Evolutionary conservation across 257 asterid genomes (phyloP).

Genomic region (Penstemon eatonii): DNA sequence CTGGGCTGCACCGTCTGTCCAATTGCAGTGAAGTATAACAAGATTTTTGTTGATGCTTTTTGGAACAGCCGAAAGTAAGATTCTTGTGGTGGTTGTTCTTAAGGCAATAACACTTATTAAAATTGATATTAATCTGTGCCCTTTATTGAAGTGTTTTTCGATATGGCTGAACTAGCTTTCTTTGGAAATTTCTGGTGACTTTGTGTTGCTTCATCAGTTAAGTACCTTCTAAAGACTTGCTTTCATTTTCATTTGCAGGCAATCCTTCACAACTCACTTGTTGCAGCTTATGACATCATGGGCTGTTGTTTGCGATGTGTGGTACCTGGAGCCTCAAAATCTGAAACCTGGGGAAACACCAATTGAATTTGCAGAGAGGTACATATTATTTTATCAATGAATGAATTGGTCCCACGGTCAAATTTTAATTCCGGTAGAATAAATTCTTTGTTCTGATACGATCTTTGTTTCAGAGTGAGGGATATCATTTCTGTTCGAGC

Average conservation of each 20-base stretch:
- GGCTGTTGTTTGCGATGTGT: slow-evolving; percentile 99
- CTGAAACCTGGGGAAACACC: slow-evolving; percentile 84
- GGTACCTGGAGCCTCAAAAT: slow-evolving; percentile 98
- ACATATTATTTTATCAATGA: background rate
- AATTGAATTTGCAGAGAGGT: slow-evolving; percentile 99
- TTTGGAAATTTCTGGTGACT: too few species aligned
- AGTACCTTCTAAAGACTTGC: background rate
- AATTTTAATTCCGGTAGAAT: too few species aligned
- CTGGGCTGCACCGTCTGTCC: slow-evolving; percentile 97
- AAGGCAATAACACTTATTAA: too few species aligned
- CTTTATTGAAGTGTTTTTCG: too few species aligned
- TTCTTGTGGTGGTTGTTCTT: background rate
- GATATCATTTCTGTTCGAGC: slow-evolving; percentile 91
- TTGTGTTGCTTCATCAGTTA: too few species aligned
- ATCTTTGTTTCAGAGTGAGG: slow-evolving; percentile 64
- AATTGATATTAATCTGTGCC: too few species aligned
- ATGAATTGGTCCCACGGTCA: too few species aligned
- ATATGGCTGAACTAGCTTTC: too few species aligned
- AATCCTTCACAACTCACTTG: slow-evolving; percentile 88
- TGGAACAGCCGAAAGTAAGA: slow-evolving; percentile 93
- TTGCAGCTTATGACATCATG: slow-evolving; percentile 99
- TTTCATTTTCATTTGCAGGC: slow-evolving; percentile 49
- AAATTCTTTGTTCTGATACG: background rate
- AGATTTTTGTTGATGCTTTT: slow-evolving; percentile 95
- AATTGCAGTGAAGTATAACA: slow-evolving; percentile 92